Percentiles rank a stretch among this genome's conserved stretches.
Conservation (phyloP, 2,329 filamentous ascomycete species). For the Botrytis paeoniae region DNA sequence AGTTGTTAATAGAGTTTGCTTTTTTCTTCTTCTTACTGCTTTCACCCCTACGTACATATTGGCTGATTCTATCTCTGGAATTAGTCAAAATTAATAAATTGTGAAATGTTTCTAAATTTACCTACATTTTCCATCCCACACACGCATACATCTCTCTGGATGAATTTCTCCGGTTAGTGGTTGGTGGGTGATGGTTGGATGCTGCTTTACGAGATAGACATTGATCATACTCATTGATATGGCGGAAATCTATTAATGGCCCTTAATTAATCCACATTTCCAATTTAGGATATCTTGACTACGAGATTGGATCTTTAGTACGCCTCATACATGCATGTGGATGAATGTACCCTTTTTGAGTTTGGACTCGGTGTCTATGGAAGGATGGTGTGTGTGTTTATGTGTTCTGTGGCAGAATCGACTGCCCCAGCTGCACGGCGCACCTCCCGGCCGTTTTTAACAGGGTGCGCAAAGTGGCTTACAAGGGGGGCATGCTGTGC, state of each 20-base stretch:
- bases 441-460: slow-evolving; percentile 21
- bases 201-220: slow-evolving; percentile 25
- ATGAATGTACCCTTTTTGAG: slow-evolving; percentile 15
- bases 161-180: slow-evolving; percentile 27
- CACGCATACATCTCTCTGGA: not conserved
- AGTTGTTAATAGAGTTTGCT: not conserved
- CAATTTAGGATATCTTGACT: slow-evolving; percentile 12
- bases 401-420: slow-evolving; percentile 18
- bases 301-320: slow-evolving; percentile 20
- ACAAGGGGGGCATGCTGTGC: slow-evolving; percentile 20
- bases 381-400: not conserved
- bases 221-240: slow-evolving; percentile 2
- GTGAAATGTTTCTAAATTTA: slow-evolving; percentile 20
- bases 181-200: slow-evolving; percentile 30
- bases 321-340: slow-evolving; percentile 17
- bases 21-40: not conserved
- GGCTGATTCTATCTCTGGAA: slow-evolving; percentile 15
- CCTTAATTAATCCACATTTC: slow-evolving; percentile 31
- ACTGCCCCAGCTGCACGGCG: slow-evolving; percentile 19
- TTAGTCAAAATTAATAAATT: not conserved
- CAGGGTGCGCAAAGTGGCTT: slow-evolving; percentile 18
- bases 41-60: not conserved
- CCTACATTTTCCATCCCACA: not conserved
- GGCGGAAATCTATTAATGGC: slow-evolving; percentile 31
- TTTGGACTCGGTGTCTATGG: slow-evolving; percentile 17